Evolutionary conservation across 148 eudicot genomes (phyloP).

Genomic region (Arbutus unedo): DNA sequence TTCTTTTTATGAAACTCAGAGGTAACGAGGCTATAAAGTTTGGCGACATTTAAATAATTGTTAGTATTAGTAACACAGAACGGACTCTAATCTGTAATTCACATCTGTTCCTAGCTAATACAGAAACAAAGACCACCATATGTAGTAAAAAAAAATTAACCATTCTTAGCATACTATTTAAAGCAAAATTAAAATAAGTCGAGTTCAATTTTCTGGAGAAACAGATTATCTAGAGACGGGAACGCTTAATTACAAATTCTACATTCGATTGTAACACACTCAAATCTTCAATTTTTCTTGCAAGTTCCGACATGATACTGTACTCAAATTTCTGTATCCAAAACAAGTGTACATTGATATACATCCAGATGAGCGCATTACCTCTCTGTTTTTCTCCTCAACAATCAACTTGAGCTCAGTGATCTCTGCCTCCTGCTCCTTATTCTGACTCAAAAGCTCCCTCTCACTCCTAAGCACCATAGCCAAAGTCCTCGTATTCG

Average conservation of each 20-base stretch:
- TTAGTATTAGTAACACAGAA: not conserved
- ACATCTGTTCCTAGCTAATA: not conserved
- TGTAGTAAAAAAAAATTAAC: not conserved
- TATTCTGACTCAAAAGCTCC: slow-evolving; percentile 62
- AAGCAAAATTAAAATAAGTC: not conserved
- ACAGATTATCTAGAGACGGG: not conserved
- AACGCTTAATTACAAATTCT: not conserved
- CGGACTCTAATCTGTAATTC: not conserved
- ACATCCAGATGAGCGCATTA: slow-evolving; percentile 15
- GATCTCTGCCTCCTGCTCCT: slow-evolving; percentile 63
- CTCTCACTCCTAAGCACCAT: slow-evolving; percentile 93
- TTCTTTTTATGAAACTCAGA: not conserved
- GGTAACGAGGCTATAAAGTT: not conserved
- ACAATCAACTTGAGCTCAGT: slow-evolving; percentile 47
- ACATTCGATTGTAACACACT: not conserved
- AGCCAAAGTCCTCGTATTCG: slow-evolving; percentile 73
- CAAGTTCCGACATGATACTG: no score
- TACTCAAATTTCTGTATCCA: not conserved
- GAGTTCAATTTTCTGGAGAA: not conserved
- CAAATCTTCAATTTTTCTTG: not conserved
- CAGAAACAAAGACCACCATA: not conserved
- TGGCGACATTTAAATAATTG: not conserved
- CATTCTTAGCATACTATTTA: not conserved
- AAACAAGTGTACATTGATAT: not conserved
- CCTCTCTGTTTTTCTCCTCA: slow-evolving; percentile 62